Percentiles rank a stretch among this genome's conserved stretches.
Evolutionary conservation across 768 basidiomycete species (phyloP).

Genomic region (Suillus clintonianus): DNA sequence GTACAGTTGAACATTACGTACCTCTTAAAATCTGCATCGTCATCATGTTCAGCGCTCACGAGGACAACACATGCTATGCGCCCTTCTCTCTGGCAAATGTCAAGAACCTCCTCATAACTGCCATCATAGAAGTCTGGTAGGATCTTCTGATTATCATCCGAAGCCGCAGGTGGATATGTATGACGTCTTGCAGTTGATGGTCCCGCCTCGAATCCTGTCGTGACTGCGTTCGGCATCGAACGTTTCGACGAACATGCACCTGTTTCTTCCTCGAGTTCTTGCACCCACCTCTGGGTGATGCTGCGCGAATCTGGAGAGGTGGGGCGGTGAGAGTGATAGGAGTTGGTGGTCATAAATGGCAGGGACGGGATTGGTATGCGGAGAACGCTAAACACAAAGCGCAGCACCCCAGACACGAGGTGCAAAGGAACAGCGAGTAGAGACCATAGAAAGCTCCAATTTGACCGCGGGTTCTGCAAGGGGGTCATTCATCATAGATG

Average conservation of each 20-base stretch:
- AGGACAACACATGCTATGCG: conserved; percentile 81
- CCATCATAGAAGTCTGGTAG: conserved; percentile 83
- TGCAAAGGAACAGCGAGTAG: conserved; percentile 62
- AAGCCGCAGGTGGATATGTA: conserved; percentile 25
- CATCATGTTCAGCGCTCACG: conserved; percentile 89
- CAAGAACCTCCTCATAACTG: conserved; percentile 79
- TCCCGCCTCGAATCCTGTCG: conserved; percentile 39
- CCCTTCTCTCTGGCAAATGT: conserved; percentile 66
- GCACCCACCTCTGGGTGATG: conserved; percentile 75
- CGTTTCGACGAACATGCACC: conserved; percentile 66
- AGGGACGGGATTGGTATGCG: conserved; percentile 68
- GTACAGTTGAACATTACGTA: conserved; percentile 28
- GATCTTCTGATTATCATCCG: conserved; percentile 43
- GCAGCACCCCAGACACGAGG: conserved; percentile 58
- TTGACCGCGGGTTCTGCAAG: conserved; percentile 15
- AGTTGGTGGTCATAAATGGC: conserved; percentile 48
- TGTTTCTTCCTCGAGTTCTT: conserved; percentile 82
- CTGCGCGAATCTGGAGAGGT: conserved; percentile 43
- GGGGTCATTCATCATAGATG: conserved; percentile 10
- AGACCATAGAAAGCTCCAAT: conserved; percentile 43
- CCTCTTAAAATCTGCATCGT: conserved; percentile 86
- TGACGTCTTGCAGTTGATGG: conserved; percentile 46
- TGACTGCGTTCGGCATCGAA: conserved; percentile 34
- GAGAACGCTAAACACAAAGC: conserved; percentile 66
- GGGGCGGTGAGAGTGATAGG: conserved; percentile 44